phyloP scores from a whole-genome alignment of 2,329 filamentous ascomycete species.

The Cladosporium sp. region DNA sequence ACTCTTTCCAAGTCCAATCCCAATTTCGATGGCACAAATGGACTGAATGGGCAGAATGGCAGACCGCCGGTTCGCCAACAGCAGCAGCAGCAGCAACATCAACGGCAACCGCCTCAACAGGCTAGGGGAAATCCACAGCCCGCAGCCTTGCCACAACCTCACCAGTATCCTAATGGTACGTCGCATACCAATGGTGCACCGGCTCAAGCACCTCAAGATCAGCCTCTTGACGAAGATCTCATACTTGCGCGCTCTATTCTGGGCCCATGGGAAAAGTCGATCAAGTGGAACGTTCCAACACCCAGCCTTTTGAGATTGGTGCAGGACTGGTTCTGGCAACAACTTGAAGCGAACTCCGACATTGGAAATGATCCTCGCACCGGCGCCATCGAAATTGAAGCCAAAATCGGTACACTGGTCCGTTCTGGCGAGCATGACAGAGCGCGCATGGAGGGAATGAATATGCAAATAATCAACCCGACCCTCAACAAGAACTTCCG shows the following conservation, averaged over 20 bases:
- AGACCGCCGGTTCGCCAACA: constrained; percentile 2
- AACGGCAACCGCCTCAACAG: background rate
- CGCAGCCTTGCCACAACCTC: background rate
- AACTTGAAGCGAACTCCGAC: constrained; percentile 40
- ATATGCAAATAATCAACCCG: constrained; percentile 65
- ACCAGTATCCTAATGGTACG: constrained; percentile 2
- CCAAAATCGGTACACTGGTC: constrained; percentile 80
- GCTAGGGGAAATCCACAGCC: background rate
- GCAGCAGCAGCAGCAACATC: constrained; percentile 3
- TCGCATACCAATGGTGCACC: background rate
- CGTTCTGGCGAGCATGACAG: constrained; percentile 66
- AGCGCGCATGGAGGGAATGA: constrained; percentile 61
- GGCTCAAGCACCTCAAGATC: background rate
- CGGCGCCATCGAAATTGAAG: constrained; percentile 86
- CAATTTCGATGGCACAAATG: constrained; percentile 14
- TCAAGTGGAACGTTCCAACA: constrained; percentile 23
- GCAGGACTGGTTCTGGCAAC: constrained; percentile 25
- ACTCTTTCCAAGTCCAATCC: constrained; percentile 28
- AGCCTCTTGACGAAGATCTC: constrained; percentile 5
- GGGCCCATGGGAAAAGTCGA: constrained; percentile 29
- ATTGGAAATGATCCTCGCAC: constrained; percentile 54
- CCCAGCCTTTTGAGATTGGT: constrained; percentile 22
- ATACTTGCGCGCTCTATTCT: constrained; percentile 18
- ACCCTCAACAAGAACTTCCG: constrained; percentile 48
- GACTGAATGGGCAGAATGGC: background rate